A percentile compares a stretch with the other conserved stretches of the same genome.
Conservation (phyloP, 169 alveolate species). For the Eimeria maxima region DNA sequence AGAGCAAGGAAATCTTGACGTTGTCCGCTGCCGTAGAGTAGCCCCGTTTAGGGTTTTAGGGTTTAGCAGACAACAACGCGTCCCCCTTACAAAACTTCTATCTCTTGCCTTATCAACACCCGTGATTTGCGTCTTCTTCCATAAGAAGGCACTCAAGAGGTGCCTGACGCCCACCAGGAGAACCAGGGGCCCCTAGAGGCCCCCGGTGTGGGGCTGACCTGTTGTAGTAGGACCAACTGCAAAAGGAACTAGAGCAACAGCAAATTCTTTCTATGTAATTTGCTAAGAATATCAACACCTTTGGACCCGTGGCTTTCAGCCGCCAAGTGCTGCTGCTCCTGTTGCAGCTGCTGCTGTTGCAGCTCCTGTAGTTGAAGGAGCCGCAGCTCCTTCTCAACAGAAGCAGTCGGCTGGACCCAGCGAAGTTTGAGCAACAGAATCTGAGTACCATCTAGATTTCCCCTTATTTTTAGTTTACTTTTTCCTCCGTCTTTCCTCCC, state of each 20-base stretch:
- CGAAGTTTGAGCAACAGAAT: background rate
- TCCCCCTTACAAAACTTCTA: background rate
- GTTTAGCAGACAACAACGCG: background rate
- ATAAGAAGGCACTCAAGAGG: background rate
- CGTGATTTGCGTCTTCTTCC: background rate
- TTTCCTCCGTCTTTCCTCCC: background rate
- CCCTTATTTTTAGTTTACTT: background rate
- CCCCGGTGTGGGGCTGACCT: slow-evolving; percentile 35
- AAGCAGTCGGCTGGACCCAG: background rate
- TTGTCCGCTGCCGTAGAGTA: background rate
- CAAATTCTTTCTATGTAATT: background rate
- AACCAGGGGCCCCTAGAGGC: slow-evolving; percentile 7
- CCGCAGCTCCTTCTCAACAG: background rate
- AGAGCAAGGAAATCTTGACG: background rate
- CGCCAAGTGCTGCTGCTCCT: slow-evolving; percentile 11
- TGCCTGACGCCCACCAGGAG: background rate
- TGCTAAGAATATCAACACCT: background rate
- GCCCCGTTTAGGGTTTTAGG: background rate
- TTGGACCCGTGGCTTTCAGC: background rate
- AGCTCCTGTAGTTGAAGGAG: slow-evolving; percentile 23
- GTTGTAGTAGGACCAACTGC: background rate
- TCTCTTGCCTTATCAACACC: background rate
- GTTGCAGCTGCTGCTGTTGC: slow-evolving; percentile 11
- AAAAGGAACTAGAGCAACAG: background rate
- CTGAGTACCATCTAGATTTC: background rate